Evolutionary conservation across 257 asterid genomes (phyloP), one percentile per base, ranked within the genome.

Genomic region (Capsicum rhomboideum): DNA sequence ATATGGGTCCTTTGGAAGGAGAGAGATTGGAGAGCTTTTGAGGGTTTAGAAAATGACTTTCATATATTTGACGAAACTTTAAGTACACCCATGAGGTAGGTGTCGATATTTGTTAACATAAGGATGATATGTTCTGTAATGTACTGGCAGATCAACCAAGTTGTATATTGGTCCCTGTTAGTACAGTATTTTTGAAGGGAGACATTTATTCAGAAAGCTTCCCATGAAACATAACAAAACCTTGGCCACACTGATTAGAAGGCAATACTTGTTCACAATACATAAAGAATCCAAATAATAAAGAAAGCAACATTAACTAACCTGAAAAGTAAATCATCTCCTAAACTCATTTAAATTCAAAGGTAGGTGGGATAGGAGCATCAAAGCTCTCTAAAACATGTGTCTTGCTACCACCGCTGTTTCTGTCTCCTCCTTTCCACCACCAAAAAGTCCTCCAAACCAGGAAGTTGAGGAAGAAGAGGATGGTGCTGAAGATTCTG

Each of bases 361-460:
- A 97, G 1, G 97, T 89, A 21, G 99, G 99, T 17, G 99, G 98
- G 82, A 29, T 84, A 12, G 99, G 98, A 72, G 98, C 90, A 86
- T 97, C 97, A 85, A 92, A 93, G 91, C 98, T 95, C 93, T 97
- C 99, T 91, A 97, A 86, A 84, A 97, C 95, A 89, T 91, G 88
- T 17, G 98, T 89, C 93, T 93, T 93, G 89, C 93, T 91, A 82
- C 95, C 95, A 79, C 91, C 90, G 79, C 91, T 61, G 46, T 79
- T 28, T 85, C 58, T 86, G 92, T 97, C 80, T 92, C 84, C 83
- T 92, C 88, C 80, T 82, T 87, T 79, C 87, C 93, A 54, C 91
- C 90, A 14, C 96, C 97, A 82, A 96, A 93, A 23, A 90, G 40
- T 8, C 97, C 98, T 69, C 97, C 98, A 89, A 93, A 91, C 98